These are phyloP conservation scores for Amanita fuliginea DNA, from an alignment of 768 basidiomycete genomes.

Conservation along the genomic window DNA sequence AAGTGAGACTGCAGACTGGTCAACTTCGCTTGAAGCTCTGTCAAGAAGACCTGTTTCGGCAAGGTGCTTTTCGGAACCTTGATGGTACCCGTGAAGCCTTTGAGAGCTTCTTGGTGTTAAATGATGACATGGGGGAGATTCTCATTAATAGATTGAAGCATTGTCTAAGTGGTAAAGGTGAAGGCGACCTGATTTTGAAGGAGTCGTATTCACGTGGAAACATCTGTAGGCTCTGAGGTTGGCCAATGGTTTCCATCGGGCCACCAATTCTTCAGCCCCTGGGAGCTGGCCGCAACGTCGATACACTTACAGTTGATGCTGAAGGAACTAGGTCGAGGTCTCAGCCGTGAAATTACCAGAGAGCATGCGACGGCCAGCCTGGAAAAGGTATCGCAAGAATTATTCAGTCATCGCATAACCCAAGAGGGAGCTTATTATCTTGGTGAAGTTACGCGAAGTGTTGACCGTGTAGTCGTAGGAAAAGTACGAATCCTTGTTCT, in stretches of 20 bases:
- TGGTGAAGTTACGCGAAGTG: conserved; percentile 70
- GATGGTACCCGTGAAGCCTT: conserved; percentile 62
- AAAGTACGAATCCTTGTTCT: conserved; percentile 35
- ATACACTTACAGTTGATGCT: conserved; percentile 71
- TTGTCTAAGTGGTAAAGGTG: conserved; percentile 54
- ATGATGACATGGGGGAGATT: conserved; percentile 45
- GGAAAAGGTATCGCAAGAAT: conserved; percentile 51
- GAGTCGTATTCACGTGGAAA: neutral
- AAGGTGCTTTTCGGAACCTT: conserved; percentile 66
- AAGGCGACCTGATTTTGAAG: conserved; percentile 26
- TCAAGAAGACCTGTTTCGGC: conserved; percentile 55
- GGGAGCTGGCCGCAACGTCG: conserved; percentile 75
- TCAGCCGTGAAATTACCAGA: conserved; percentile 45
- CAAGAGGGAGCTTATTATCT: conserved; percentile 76
- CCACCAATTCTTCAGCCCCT: conserved; percentile 63
- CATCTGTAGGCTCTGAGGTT: conserved; percentile 26
- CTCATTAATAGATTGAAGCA: conserved; percentile 57
- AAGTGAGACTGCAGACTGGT: conserved; percentile 36
- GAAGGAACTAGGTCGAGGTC: conserved; percentile 59
- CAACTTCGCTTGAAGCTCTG: conserved; percentile 50
- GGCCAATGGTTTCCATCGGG: conserved; percentile 37
- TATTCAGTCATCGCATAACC: conserved; percentile 66
- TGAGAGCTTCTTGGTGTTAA: conserved; percentile 38
- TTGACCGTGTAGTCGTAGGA: conserved; percentile 50
- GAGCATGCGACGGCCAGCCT: conserved; percentile 49